A percentile compares a stretch with the other conserved stretches of the same genome.
phyloP scores from a whole-genome alignment of 2,329 filamentous ascomycete species.

The Colletotrichum falcatum region DNA sequence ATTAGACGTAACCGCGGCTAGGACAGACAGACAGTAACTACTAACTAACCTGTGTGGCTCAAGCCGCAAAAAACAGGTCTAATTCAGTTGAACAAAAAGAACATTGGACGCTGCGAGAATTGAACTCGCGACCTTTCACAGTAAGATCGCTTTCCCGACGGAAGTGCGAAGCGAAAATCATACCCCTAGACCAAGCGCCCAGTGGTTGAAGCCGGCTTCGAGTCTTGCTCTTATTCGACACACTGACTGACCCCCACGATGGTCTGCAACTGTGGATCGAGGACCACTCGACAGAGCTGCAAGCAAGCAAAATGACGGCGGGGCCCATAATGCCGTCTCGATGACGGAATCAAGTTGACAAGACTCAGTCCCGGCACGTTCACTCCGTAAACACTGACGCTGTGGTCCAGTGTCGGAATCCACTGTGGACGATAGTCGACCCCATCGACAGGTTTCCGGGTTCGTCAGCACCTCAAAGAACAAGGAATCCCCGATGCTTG shows the following conservation, averaged over 20 bases:
- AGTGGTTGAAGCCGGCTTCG: accelerated
- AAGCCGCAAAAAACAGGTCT: no score
- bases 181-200: conserved; percentile 41
- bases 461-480: background rate
- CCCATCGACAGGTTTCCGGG: conserved; percentile 15
- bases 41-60: background rate
- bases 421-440: conserved; percentile 10
- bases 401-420: conserved; percentile 12
- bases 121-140: conserved; percentile 39
- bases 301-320: conserved; percentile 6
- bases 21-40: no score
- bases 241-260: accelerated
- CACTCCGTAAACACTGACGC: conserved; percentile 8
- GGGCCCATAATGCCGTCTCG: conserved; percentile 13
- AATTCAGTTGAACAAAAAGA: conserved; percentile 1
- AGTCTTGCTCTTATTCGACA: accelerated
- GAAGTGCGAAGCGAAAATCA: conserved; percentile 38
- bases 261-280: conserved; percentile 1
- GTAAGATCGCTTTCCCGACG: no score
- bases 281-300: conserved; percentile 4
- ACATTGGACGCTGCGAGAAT: conserved; percentile 37
- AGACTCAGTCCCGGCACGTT: conserved; percentile 11
- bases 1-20: no score
- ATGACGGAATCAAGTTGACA: conserved; percentile 25
- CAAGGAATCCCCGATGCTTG: conserved; percentile 16